Evolutionary conservation across 2,329 filamentous ascomycete genomes (phyloP), one percentile per base, ranked within the genome.

Genomic region (Xylariaceae sp.): DNA sequence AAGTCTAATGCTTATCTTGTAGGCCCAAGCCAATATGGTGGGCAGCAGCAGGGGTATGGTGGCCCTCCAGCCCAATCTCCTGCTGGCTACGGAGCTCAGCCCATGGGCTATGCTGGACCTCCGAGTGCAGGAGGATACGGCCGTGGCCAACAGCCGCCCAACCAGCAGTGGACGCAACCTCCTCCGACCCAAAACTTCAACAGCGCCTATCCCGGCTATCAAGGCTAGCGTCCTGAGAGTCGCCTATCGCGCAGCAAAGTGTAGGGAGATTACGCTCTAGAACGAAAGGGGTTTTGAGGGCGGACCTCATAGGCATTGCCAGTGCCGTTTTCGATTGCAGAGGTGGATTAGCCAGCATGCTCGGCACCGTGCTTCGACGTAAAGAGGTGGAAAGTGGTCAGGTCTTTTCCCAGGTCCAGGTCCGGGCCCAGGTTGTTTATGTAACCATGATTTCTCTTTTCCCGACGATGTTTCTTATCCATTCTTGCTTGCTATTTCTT

Each of bases 61-160:
- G 82, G 78, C 40, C 80, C 82, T 16, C 80, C 82, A 57, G 76
- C 79, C 28, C 82, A 82, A 66, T 84, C 83, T 51, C 82, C 83
- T 31, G 81, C 77, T 36, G 80, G 77, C 42, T 86, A 84, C 69
- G 81, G 78, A 61, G 83, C 80, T 60, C 85, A 86, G 66, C 83
- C 83, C 53, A 88, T 89, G 80, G 81, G 81, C 58, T 89, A 88
- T 73, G 87, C 80, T 65, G 85, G 78, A 58, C 87, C 81, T 62
- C 81, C 86, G 61, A 94, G 87, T 67, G 88, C 89, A 62, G 90
- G 89, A 63, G 90, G 90, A 56, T 96, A 91, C 67, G 90, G 89
- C 57, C 89, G 90, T 68, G 90, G 89, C 59, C 81, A 84, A 62
- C 78, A 81, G 65, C 75, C 76, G 38, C 78, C 80, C 39, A 81